Evolutionary conservation across 306 rosid species (phyloP).

Genomic region (Trichosanthes truncata): DNA sequence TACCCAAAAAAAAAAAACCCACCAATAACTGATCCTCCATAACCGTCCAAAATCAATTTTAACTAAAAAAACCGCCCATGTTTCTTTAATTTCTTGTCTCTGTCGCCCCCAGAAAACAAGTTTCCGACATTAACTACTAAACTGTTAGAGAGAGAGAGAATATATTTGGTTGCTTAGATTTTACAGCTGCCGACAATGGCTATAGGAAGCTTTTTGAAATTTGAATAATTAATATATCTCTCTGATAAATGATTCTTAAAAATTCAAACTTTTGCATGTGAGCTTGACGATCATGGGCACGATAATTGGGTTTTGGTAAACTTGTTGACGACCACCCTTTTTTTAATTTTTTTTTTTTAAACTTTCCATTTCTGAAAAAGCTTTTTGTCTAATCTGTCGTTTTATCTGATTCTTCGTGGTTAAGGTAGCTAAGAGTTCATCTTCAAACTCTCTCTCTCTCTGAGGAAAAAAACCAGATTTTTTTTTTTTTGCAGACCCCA

Average conservation of each 20-base stretch:
- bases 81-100: not conserved
- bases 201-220: not conserved
- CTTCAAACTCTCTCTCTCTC: not conserved
- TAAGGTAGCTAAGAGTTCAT: constrained; percentile 9
- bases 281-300: not conserved
- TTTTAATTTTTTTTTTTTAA: not conserved
- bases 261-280: not conserved
- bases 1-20: not conserved
- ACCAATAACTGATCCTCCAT: not conserved
- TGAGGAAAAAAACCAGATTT: not conserved
- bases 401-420: constrained; percentile 7
- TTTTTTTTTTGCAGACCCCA: not conserved
- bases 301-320: not conserved
- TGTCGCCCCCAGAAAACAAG: not conserved
- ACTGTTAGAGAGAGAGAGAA: not conserved
- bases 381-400: constrained; percentile 3
- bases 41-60: not conserved
- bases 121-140: not conserved
- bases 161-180: not conserved
- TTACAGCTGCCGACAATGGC: not conserved
- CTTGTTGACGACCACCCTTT: not conserved
- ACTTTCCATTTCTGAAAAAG: not conserved
- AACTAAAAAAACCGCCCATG: not conserved
- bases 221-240: not conserved
- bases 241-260: not conserved